These are phyloP conservation scores for Dioscorea cayenensis DNA, from an alignment of 116 monocot genomes.

Conservation along the genomic window DNA sequence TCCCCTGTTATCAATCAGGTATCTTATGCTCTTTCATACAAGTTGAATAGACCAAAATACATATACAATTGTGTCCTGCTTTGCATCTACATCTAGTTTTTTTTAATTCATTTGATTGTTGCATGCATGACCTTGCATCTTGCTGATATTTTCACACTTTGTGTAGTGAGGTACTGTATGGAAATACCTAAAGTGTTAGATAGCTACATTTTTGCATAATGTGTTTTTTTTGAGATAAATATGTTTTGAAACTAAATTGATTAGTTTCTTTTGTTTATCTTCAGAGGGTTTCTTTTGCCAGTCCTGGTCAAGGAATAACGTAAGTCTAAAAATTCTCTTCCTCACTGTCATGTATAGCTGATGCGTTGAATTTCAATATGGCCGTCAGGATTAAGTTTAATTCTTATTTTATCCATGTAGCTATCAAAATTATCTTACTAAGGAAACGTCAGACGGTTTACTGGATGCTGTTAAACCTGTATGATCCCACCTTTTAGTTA, in stretches of 20 bases:
- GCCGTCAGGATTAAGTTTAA: not conserved
- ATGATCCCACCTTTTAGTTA: conserved; percentile 12
- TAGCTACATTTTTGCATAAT: not conserved
- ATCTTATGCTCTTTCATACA: not conserved
- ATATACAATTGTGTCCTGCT: not conserved
- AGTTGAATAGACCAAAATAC: not conserved
- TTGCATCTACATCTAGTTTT: not conserved
- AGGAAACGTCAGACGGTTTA: conserved; percentile 64
- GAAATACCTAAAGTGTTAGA: not conserved
- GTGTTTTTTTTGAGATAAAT: not conserved
- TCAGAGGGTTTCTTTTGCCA: conserved; percentile 69
- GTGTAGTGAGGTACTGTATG: not conserved
- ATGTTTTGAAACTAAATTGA: conserved; percentile 6
- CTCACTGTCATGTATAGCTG: not conserved
- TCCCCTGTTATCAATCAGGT: conserved; percentile 88
- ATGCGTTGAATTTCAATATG: not conserved
- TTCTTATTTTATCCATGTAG: conserved; percentile 25
- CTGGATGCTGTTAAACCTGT: conserved; percentile 65
- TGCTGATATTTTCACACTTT: no score
- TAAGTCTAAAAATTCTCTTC: conserved; percentile 18
- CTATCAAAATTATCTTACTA: conserved; percentile 81
- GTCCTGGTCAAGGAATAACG: conserved; percentile 50
- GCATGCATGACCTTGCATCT: not conserved
- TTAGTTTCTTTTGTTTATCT: conserved; percentile 14
- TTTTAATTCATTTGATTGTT: not conserved